phyloP scores from a whole-genome alignment of 805 yeast species.

The Spathaspora gorwiae region DNA sequence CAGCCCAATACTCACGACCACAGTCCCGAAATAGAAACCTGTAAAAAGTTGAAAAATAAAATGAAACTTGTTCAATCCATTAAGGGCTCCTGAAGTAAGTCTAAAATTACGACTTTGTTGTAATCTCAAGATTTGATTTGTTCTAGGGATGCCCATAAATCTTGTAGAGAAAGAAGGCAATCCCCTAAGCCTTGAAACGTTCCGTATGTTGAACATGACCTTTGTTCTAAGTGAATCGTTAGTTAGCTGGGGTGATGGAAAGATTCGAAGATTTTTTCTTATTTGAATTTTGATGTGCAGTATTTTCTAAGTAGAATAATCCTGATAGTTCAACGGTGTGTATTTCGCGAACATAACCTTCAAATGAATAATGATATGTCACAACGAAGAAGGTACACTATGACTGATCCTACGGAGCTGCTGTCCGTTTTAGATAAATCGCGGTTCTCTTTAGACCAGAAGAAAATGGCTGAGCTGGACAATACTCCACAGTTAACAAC shows the following conservation, averaged over 20 bases:
- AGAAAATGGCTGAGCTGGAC: too few relatives aligned
- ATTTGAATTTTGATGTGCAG: too few relatives aligned
- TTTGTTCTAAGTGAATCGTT: too few relatives aligned
- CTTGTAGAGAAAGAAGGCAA: neutral
- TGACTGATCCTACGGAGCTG: neutral
- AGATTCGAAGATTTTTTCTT: too few relatives aligned
- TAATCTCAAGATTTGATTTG: neutral
- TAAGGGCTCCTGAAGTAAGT: neutral
- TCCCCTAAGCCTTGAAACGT: neutral
- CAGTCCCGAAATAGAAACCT: conserved; percentile 41
- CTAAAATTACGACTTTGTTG: neutral
- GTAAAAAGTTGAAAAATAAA: conserved; percentile 17
- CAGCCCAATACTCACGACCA: conserved; percentile 33
- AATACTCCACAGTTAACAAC: conserved; percentile 1
- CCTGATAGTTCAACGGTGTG: too few relatives aligned
- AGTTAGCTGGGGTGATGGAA: too few relatives aligned
- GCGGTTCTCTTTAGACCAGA: too few relatives aligned
- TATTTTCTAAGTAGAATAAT: too few relatives aligned
- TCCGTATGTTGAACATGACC: neutral
- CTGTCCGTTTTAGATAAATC: neutral
- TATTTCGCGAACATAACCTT: too few relatives aligned
- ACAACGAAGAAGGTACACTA: neutral
- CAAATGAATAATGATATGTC: neutral
- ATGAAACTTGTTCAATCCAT: neutral
- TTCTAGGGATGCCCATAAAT: neutral